phyloP scores from a whole-genome alignment of 352 stramenopile genomes.

The Globisporangium middletonii region DNA sequence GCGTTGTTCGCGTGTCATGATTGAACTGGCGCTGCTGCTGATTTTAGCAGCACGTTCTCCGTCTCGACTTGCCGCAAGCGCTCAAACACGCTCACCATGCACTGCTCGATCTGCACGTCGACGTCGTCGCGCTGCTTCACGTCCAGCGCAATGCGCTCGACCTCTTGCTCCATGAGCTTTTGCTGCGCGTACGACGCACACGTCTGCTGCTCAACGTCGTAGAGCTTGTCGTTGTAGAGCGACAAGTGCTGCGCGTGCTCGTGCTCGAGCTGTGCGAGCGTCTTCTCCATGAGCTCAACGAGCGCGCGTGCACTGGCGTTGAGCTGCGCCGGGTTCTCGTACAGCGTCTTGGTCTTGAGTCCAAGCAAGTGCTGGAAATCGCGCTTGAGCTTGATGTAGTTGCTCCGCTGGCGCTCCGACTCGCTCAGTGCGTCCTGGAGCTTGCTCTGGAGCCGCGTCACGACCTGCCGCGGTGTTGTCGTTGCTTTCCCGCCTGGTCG shows the following conservation, averaged over 20 bases:
- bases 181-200: slow-evolving; percentile 48
- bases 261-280: slow-evolving; percentile 30
- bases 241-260: slow-evolving; percentile 31
- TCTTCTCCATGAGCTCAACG: slow-evolving; percentile 34
- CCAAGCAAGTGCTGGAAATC: slow-evolving; percentile 38
- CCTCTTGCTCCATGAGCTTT: slow-evolving; percentile 36
- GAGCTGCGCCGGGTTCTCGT: slow-evolving; percentile 25
- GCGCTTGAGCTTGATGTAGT: slow-evolving; percentile 41
- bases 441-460: slow-evolving; percentile 27
- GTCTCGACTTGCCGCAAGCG: slow-evolving; percentile 42
- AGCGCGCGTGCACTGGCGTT: slow-evolving; percentile 27
- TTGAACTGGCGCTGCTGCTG: not conserved
- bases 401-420: slow-evolving; percentile 31
- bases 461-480: slow-evolving; percentile 15
- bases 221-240: slow-evolving; percentile 43
- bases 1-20: not conserved
- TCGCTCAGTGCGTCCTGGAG: slow-evolving; percentile 35
- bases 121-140: slow-evolving; percentile 42
- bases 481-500: not conserved
- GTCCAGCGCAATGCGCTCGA: slow-evolving; percentile 30
- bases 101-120: slow-evolving; percentile 48
- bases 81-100: slow-evolving; percentile 47
- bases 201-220: slow-evolving; percentile 44
- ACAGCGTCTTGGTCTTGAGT: slow-evolving; percentile 38
- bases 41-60: slow-evolving; percentile 40